These are phyloP conservation scores for Apiospora malaysiana DNA, from an alignment of 2,329 filamentous ascomycete species.

Conservation along the genomic window DNA sequence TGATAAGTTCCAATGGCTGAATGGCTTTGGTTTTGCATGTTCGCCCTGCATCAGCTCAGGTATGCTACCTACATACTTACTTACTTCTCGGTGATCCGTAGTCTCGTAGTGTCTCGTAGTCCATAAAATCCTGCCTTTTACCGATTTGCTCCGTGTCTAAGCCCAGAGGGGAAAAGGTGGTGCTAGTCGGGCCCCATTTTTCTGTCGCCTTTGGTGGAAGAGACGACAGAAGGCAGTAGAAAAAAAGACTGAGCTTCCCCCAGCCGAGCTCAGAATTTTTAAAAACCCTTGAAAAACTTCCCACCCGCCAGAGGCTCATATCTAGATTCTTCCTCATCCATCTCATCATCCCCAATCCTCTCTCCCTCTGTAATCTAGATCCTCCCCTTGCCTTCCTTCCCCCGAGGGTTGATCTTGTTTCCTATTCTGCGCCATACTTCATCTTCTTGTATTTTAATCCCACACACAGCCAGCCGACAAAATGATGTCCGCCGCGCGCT, in stretches of 20 bases:
- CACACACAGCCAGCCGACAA: slow-evolving; percentile 42
- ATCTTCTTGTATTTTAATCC: slow-evolving; percentile 13
- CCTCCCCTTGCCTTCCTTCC: slow-evolving; percentile 1
- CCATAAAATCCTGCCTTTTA: background rate
- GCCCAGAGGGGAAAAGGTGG: background rate
- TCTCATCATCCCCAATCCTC: slow-evolving; percentile 17
- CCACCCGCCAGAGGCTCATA: background rate
- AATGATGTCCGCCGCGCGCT: slow-evolving; percentile 72
- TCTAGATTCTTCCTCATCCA: background rate
- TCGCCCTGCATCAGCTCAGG: no score
- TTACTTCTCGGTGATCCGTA: no score
- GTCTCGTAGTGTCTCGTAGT: no score
- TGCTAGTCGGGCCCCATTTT: background rate
- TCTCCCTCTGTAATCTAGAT: slow-evolving; percentile 3
- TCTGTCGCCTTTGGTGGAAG: slow-evolving; percentile 14
- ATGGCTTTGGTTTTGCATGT: no score
- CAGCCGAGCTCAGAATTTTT: slow-evolving; percentile 16
- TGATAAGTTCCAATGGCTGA: no score
- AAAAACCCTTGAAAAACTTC: slow-evolving; percentile 18
- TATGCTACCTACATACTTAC: no score
- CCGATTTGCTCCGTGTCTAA: slow-evolving; percentile 4
- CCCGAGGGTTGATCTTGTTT: slow-evolving; percentile 9
- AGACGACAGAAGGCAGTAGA: slow-evolving; percentile 3
- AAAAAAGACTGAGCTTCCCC: slow-evolving; percentile 10
- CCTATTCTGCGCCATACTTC: background rate